phyloP scores from a whole-genome alignment of 768 basidiomycete genomes.

The Mycena capillaripes region DNA sequence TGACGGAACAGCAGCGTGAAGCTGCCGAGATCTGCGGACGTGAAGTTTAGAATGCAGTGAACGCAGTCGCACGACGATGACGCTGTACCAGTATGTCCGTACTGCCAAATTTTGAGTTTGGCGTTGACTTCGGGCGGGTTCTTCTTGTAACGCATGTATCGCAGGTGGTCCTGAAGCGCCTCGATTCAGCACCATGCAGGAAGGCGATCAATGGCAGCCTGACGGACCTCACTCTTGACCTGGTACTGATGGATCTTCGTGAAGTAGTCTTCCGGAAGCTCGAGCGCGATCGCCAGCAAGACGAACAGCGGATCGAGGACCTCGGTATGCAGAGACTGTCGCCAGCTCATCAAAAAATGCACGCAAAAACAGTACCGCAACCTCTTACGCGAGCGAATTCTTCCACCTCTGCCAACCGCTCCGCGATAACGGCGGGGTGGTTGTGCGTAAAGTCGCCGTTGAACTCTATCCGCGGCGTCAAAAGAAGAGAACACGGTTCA shows the following conservation, averaged over 20 bases:
- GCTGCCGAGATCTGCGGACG: slow-evolving; percentile 55
- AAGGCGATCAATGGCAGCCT: neutral
- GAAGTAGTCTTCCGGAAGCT: slow-evolving; percentile 66
- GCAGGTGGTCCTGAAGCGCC: slow-evolving; percentile 56
- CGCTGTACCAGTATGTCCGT: slow-evolving; percentile 62
- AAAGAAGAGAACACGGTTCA: neutral
- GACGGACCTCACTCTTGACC: slow-evolving; percentile 55
- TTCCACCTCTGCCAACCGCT: slow-evolving; percentile 58
- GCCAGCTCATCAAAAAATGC: neutral
- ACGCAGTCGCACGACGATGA: neutral
- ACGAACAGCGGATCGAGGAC: slow-evolving; percentile 63
- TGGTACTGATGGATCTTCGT: slow-evolving; percentile 60
- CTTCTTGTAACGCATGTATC: slow-evolving; percentile 69
- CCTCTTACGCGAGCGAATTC: slow-evolving; percentile 54
- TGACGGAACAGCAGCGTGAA: slow-evolving; percentile 67
- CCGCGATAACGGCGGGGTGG: slow-evolving; percentile 55
- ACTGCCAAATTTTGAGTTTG: slow-evolving; percentile 50
- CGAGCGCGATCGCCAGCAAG: slow-evolving; percentile 64
- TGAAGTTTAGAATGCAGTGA: neutral
- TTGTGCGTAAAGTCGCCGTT: slow-evolving; percentile 57
- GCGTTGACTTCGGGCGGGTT: slow-evolving; percentile 57
- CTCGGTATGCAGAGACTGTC: slow-evolving; percentile 55
- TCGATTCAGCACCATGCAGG: neutral
- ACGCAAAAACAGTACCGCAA: neutral
- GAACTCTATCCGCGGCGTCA: slow-evolving; percentile 50